These are phyloP conservation scores for Fusarium tricinctum DNA, from an alignment of 2,329 filamentous ascomycete species.

Conservation along the genomic window DNA sequence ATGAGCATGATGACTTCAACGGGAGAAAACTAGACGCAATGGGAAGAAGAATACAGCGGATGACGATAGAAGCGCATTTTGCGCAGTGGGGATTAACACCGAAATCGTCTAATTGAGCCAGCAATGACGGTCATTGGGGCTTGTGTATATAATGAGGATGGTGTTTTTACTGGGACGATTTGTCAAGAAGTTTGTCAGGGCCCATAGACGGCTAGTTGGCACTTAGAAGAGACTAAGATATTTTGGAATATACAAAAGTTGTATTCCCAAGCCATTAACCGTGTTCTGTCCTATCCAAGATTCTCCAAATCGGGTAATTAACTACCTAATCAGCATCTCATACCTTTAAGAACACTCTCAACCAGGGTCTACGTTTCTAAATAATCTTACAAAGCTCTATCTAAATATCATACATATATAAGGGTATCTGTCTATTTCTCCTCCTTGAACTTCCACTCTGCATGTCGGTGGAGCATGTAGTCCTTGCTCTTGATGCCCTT, in stretches of 20 bases:
- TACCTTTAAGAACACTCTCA: slow-evolving; percentile 3
- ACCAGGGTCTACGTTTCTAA: background rate
- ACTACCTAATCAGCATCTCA: background rate
- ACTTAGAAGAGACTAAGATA: slow-evolving; percentile 37
- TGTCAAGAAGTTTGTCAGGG: slow-evolving; percentile 41
- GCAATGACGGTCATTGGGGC: slow-evolving; percentile 32
- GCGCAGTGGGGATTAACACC: slow-evolving; percentile 35
- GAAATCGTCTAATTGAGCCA: slow-evolving; percentile 48
- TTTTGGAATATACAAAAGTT: slow-evolving; percentile 45
- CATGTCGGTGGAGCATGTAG: slow-evolving; percentile 66
- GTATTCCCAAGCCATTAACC: slow-evolving; percentile 24
- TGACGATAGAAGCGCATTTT: slow-evolving; percentile 46
- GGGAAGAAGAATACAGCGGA: slow-evolving; percentile 44
- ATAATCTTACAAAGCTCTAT: slow-evolving; percentile 28
- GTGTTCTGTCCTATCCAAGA: background rate
- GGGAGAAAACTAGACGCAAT: slow-evolving; percentile 48
- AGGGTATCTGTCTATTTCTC: slow-evolving; percentile 45
- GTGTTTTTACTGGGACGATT: slow-evolving; percentile 36
- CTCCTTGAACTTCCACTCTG: slow-evolving; percentile 67
- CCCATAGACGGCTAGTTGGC: slow-evolving; percentile 42
- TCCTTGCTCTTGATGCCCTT: slow-evolving; percentile 71
- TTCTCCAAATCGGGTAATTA: background rate
- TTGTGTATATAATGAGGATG: slow-evolving; percentile 47
- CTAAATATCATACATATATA: slow-evolving; percentile 23
- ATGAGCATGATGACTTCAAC: slow-evolving; percentile 43